These are phyloP conservation scores for Podila verticillata DNA, from an alignment of 192 early-diverging fungal genomes.

Conservation along the genomic window DNA sequence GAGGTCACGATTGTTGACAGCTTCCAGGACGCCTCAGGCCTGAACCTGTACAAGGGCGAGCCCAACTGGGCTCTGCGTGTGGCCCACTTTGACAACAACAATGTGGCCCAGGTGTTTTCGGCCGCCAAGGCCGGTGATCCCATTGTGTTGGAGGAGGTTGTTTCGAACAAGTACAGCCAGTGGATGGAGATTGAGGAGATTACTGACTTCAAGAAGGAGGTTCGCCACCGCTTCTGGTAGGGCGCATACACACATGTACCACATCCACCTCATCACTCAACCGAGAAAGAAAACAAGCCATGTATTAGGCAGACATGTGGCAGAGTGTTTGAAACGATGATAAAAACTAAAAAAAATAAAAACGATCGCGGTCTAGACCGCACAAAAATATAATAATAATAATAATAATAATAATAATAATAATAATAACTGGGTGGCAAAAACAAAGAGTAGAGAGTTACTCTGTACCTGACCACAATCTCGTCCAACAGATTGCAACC, in stretches of 20 bases:
- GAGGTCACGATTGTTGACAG: not conserved
- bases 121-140: not conserved
- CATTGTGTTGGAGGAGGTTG: slow-evolving; percentile 2
- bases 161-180: not conserved
- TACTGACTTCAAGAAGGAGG: not conserved
- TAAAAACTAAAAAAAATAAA: too few species aligned
- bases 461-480: slow-evolving; percentile 23
- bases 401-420: too few species aligned
- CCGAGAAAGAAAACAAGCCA: too few species aligned
- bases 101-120: not conserved
- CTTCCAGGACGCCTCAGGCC: not conserved
- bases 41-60: slow-evolving; percentile 10
- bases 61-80: slow-evolving; percentile 14
- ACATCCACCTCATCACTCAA: too few species aligned
- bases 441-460: too few species aligned
- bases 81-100: not conserved
- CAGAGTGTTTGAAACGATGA: too few species aligned
- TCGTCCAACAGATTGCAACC: slow-evolving; percentile 16
- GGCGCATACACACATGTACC: too few species aligned
- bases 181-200: not conserved
- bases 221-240: not conserved
- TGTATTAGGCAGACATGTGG: too few species aligned
- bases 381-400: too few species aligned
- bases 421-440: too few species aligned
- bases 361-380: too few species aligned